Percentiles rank a stretch among this genome's conserved stretches.
These are phyloP conservation scores for Lactifluus pinguis DNA, from an alignment of 768 basidiomycete genomes.

Conservation along the genomic window DNA sequence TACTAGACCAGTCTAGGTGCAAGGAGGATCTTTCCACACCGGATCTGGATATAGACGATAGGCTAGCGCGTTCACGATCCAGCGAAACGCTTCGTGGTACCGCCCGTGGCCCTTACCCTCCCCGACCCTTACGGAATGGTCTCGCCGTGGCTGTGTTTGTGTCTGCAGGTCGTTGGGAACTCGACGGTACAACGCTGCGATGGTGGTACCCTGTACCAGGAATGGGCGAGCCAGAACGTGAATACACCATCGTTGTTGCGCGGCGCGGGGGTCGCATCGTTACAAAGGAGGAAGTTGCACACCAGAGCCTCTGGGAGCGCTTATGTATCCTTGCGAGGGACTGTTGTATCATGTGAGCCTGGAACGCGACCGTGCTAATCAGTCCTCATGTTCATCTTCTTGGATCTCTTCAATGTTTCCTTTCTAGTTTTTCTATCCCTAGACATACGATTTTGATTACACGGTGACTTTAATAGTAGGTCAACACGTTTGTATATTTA, in stretches of 20 bases:
- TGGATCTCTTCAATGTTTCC: not conserved
- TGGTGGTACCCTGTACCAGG: slow-evolving; percentile 32
- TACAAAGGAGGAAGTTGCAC: slow-evolving; percentile 15
- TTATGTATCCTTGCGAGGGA: slow-evolving; percentile 8
- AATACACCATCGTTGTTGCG: slow-evolving; percentile 26
- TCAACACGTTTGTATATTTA: not conserved
- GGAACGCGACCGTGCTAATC: not conserved
- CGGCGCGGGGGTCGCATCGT: slow-evolving; percentile 27
- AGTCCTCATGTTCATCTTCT: not conserved
- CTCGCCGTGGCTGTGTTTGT: slow-evolving; percentile 37
- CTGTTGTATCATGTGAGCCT: slow-evolving; percentile 12
- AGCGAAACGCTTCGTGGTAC: slow-evolving; percentile 19
- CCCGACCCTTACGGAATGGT: slow-evolving; percentile 38
- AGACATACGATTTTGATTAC: not conserved
- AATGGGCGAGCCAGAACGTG: slow-evolving; percentile 23
- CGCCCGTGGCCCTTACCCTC: slow-evolving; percentile 8
- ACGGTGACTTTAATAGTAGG: not conserved
- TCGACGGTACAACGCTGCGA: slow-evolving; percentile 40
- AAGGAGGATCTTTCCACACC: slow-evolving; percentile 9
- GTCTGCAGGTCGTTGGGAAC: slow-evolving; percentile 39
- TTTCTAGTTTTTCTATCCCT: no score
- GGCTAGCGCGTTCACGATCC: slow-evolving; percentile 4
- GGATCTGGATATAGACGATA: slow-evolving; percentile 3
- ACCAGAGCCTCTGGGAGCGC: slow-evolving; percentile 13
- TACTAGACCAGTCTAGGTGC: not conserved